Evolutionary conservation across 75 land plant genomes (phyloP), one percentile per base, ranked within the genome.

Genomic region (Cryptomeria japonica): DNA sequence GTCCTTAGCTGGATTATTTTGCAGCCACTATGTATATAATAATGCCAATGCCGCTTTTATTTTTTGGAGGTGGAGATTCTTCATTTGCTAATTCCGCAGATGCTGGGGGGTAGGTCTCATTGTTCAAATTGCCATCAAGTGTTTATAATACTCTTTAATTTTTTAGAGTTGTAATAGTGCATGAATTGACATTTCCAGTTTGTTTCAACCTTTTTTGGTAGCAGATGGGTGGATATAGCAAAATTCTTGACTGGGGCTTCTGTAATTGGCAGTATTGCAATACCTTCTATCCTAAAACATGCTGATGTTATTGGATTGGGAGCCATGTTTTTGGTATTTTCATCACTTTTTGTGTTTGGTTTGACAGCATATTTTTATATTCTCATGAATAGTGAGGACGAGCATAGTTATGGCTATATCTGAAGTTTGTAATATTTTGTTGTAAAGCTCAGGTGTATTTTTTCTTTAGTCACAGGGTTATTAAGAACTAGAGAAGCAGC

Each of bases 211-310:
- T 51, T 61, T n/a, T 85, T 25, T 72, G 51, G 22, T 85, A 11
- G 75, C 93, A 98, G 99, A 86, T 98, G 99, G 99, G 94, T 87
- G 41, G 91, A 98, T 89, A 91, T 93, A 19, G 95, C 97, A n/a
- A 97, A 96, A 86, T 98, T 98, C 86, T 84, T 98, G 73, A 95
- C 98, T 36, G 99, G 99, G 70, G 93, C 93, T 87, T 98, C 99
- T 53, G 89, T 92, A 18, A 91, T 97, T 16, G 98, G 99, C 84
- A 98, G 99, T 93, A 91, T 98, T 86, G 99, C 99, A 15, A 98
- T 98, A 78, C 99, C 99, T 22, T 92, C 93, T 19, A 97, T 98
- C 22, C 83, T 98, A 53, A 95, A 92, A 85, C 99, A 98, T 90
- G 99, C 99, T 1, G 90, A 91, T 41, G 85, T 98, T 36, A 98